Conservation (phyloP, 225 moss, liverwort and hornwort genomes). For the Pseudoscleropodium purum region DNA sequence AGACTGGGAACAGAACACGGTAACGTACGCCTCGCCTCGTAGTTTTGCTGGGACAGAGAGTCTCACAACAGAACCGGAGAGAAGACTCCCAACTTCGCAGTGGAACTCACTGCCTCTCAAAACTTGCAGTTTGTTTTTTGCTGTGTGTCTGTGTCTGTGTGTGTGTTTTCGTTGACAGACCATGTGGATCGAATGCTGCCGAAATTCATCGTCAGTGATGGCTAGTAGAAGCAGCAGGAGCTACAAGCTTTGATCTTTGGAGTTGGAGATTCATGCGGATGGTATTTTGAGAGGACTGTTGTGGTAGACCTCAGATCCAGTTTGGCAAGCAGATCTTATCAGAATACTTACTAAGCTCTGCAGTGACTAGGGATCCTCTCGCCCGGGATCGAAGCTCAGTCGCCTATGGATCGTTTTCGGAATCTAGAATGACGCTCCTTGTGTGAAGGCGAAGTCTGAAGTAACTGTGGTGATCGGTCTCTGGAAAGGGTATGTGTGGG, state of each 20-base stretch:
- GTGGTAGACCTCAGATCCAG: background rate
- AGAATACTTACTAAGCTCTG: background rate
- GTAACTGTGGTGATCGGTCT: background rate
- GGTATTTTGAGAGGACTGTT: background rate
- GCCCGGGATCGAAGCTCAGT: background rate
- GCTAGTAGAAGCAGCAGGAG: background rate
- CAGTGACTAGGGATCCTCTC: background rate
- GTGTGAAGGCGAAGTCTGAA: background rate
- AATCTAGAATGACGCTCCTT: background rate
- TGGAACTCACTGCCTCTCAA: background rate
- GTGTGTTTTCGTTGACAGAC: background rate
- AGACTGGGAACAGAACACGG: background rate
- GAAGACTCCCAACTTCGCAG: background rate
- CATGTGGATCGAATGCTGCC: background rate
- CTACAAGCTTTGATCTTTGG: background rate
- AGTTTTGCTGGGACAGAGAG: background rate
- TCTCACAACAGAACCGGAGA: background rate
- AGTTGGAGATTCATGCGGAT: background rate
- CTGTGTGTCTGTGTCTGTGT: background rate
- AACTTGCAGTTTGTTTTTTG: background rate
- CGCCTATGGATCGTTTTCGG: background rate
- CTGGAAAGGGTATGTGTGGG: background rate
- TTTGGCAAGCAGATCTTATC: background rate
- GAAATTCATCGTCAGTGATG: background rate
- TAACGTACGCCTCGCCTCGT: background rate